Evolutionary conservation across 345 rosid genomes (phyloP).

Genomic region (Boechera retrofracta): DNA sequence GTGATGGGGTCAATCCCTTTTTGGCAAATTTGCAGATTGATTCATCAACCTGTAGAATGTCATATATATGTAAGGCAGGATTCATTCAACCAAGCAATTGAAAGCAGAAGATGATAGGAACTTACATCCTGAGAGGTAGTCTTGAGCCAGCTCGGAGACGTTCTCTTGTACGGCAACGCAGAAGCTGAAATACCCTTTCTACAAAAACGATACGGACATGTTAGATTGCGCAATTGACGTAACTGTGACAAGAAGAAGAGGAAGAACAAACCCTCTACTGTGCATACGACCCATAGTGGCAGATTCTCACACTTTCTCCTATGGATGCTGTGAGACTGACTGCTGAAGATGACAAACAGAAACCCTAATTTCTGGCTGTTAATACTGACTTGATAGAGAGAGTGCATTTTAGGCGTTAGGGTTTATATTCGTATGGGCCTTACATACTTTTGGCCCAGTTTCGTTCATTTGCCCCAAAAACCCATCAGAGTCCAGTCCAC

Average conservation of each 20-base stretch:
- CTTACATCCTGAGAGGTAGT: constrained; percentile 61
- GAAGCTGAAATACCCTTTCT: constrained; percentile 94
- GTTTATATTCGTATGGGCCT: constrained; percentile 29
- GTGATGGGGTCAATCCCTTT: constrained; percentile 74
- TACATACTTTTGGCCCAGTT: constrained; percentile 12
- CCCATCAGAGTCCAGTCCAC: neutral
- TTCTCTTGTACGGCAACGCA: constrained; percentile 83
- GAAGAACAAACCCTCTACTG: constrained; percentile 61
- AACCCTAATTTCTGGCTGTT: constrained; percentile 12
- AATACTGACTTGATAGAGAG: neutral
- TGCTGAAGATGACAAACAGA: constrained; percentile 13
- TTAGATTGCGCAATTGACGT: neutral
- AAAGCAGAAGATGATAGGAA: neutral
- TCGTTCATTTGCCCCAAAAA: neutral
- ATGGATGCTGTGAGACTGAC: constrained; percentile 2
- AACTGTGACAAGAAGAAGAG: neutral
- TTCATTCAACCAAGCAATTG: neutral
- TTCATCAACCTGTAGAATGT: constrained; percentile 55
- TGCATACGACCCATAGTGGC: constrained; percentile 92
- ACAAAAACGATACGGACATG: constrained; percentile 17
- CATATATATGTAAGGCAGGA: neutral
- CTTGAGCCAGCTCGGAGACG: constrained; percentile 88
- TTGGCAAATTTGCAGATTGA: constrained; percentile 73
- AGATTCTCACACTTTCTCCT: constrained; percentile 4
- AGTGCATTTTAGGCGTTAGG: constrained; percentile 18